Evolutionary conservation across 1,284 basidiomycete species (phyloP).

Genomic region (Bjerkandera adusta): DNA sequence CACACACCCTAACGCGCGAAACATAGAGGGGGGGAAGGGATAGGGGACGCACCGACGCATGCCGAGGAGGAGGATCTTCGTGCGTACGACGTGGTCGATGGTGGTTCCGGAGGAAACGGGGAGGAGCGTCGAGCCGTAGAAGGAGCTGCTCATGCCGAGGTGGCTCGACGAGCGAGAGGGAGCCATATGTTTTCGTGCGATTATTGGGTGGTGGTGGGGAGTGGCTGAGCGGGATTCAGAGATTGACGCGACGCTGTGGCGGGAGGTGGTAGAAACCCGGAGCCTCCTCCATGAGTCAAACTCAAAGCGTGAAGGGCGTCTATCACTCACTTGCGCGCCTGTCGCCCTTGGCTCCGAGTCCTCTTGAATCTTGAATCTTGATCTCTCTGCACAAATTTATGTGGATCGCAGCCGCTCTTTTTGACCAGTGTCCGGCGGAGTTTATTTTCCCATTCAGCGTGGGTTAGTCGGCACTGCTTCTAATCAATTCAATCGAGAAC

Average conservation of each 20-base stretch:
- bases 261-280: not conserved
- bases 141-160: conserved; percentile 5
- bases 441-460: too few relatives aligned
- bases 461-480: too few relatives aligned
- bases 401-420: too few relatives aligned
- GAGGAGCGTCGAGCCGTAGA: conserved; percentile 7
- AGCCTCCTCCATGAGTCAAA: not conserved
- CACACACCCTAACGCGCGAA: not conserved
- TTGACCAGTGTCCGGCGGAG: too few relatives aligned
- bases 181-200: conserved; percentile 3
- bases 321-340: not conserved
- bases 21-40: not conserved
- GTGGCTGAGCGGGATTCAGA: not conserved
- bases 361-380: not conserved
- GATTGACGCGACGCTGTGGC: not conserved
- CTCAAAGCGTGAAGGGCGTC: not conserved
- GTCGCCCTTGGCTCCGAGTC: not conserved
- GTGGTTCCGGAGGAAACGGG: not conserved
- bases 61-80: conserved; percentile 79
- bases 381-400: not conserved
- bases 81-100: conserved; percentile 31
- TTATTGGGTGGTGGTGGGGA: not conserved
- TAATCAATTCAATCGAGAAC: too few relatives aligned
- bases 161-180: conserved; percentile 13
- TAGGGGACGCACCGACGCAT: conserved; percentile 61